These are phyloP conservation scores for Phytophthora capsici DNA, from an alignment of 352 stramenopile species.

Conservation along the genomic window DNA sequence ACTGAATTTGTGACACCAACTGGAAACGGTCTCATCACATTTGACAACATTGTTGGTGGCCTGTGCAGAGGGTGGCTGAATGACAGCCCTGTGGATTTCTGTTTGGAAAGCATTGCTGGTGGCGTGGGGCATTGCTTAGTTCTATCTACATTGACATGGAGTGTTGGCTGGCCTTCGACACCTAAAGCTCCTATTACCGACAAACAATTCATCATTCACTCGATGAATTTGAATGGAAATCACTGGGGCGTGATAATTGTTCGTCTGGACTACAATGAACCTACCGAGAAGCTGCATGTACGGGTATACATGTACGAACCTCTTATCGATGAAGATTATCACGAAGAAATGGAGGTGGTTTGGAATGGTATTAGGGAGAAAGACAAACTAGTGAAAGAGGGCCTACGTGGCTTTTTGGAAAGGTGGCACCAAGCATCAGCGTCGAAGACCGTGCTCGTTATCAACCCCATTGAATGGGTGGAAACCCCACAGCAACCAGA, in stretches of 20 bases:
- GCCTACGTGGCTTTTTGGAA: slow-evolving; percentile 1
- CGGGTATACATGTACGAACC: slow-evolving; percentile 12
- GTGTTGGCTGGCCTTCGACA: slow-evolving; percentile 3
- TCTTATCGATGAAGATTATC: slow-evolving; percentile 8
- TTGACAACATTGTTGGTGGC: slow-evolving; percentile 12
- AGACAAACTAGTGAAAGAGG: neutral
- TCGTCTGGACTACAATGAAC: neutral
- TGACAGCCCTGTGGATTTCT: slow-evolving; percentile 9
- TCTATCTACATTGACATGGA: neutral
- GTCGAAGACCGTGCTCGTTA: neutral
- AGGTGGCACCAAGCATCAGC: neutral
- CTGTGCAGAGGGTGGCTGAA: slow-evolving; percentile 14
- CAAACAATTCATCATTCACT: slow-evolving; percentile 9
- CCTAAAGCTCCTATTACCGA: neutral
- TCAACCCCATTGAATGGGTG: slow-evolving; percentile 1
- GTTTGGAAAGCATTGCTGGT: neutral
- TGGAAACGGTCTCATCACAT: neutral
- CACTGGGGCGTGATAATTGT: slow-evolving; percentile 15
- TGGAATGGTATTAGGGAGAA: slow-evolving; percentile 1
- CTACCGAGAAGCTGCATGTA: neutral
- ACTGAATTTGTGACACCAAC: neutral
- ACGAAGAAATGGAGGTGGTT: slow-evolving; percentile 1
- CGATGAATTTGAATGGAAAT: slow-evolving; percentile 4
- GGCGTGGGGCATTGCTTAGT: neutral
- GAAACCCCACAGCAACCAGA: neutral